phyloP scores from a whole-genome alignment of 1,139 yeast species.

The Scheffersomyces illinoinensis region DNA sequence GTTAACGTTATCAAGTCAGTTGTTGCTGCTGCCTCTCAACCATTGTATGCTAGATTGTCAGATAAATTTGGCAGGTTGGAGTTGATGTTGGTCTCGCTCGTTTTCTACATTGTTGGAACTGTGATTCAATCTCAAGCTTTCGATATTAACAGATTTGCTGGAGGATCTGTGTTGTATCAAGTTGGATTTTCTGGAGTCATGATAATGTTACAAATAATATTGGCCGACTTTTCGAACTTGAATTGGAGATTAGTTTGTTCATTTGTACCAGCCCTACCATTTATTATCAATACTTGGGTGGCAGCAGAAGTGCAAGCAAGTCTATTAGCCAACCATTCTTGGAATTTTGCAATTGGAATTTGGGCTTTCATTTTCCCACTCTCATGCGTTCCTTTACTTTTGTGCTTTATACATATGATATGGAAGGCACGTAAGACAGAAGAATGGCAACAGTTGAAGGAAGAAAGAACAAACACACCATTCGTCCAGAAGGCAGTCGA shows the following conservation, averaged over 20 bases:
- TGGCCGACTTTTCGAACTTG: constrained; percentile 66
- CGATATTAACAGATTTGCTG: constrained; percentile 66
- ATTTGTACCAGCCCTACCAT: constrained; percentile 68
- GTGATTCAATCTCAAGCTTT: constrained; percentile 68
- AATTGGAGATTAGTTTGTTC: constrained; percentile 70
- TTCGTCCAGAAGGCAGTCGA: constrained; percentile 6
- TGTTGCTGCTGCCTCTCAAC: constrained; percentile 72
- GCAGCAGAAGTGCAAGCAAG: constrained; percentile 53
- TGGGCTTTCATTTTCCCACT: constrained; percentile 80
- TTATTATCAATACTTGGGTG: constrained; percentile 76
- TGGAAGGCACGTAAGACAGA: constrained; percentile 51
- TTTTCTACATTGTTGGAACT: constrained; percentile 70
- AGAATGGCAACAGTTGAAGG: constrained; percentile 35
- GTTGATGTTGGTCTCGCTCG: constrained; percentile 50
- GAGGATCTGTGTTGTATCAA: constrained; percentile 71
- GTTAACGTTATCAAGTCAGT: constrained; percentile 63
- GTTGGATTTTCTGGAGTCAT: constrained; percentile 69
- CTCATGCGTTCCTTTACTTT: constrained; percentile 56
- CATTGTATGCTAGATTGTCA: constrained; percentile 66
- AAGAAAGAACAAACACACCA: constrained; percentile 12
- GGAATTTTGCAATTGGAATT: constrained; percentile 79
- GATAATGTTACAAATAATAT: constrained; percentile 54
- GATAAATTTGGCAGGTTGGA: constrained; percentile 73
- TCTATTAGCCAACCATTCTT: constrained; percentile 29
- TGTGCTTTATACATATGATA: constrained; percentile 57